These are phyloP conservation scores for Neurospora intermedia DNA, from an alignment of 495 filamentous ascomycete genomes.

Conservation along the genomic window DNA sequence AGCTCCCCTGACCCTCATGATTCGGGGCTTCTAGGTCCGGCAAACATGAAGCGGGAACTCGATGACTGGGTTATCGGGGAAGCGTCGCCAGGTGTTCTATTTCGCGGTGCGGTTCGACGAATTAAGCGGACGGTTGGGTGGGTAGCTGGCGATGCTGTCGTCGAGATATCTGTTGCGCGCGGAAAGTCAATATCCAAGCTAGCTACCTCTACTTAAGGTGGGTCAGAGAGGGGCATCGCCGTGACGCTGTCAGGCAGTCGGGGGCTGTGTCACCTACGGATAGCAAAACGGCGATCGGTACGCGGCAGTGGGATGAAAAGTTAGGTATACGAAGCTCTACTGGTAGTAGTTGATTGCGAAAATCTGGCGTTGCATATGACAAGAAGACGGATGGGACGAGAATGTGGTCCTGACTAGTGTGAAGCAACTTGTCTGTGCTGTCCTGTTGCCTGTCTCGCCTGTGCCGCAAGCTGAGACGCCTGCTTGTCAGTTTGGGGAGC, in stretches of 20 bases:
- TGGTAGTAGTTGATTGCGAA: neutral
- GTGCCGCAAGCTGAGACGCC: constrained; percentile 17
- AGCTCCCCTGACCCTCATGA: constrained; percentile 37
- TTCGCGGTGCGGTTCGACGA: neutral
- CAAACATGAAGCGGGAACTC: constrained; percentile 16
- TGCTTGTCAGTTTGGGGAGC: neutral
- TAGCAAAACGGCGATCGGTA: neutral
- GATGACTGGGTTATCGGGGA: neutral
- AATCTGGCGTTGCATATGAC: neutral
- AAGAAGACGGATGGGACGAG: neutral
- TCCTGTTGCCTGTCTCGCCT: neutral
- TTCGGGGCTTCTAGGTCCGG: constrained; percentile 10
- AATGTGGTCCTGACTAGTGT: neutral
- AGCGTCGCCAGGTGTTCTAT: neutral
- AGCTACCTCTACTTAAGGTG: neutral
- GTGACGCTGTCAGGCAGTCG: neutral
- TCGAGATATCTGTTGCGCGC: neutral
- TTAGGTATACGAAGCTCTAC: neutral
- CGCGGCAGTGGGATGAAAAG: neutral
- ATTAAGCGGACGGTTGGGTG: neutral
- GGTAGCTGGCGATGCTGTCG: neutral
- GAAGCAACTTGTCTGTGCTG: neutral
- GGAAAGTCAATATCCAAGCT: neutral
- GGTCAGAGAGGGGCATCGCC: neutral
- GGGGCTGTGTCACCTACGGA: neutral